Evolutionary conservation across 2,329 filamentous ascomycete species (phyloP).

Genomic region (Acrocalymma vagum): DNA sequence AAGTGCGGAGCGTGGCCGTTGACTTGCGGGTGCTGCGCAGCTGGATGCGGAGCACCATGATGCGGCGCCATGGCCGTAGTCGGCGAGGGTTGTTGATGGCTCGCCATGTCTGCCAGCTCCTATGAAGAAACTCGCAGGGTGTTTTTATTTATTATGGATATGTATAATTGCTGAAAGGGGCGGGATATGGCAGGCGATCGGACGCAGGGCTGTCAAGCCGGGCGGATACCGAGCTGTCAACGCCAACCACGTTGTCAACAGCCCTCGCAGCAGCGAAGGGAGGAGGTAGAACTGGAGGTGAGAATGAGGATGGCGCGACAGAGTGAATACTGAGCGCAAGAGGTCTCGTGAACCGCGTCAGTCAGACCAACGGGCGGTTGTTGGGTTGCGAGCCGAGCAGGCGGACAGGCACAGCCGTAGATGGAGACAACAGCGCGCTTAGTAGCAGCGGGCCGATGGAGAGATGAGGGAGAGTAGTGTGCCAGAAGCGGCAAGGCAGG

Average conservation of each 20-base stretch:
- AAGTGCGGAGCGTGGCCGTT: slow-evolving; percentile 65
- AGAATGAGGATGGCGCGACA: neutral
- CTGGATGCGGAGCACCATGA: slow-evolving; percentile 72
- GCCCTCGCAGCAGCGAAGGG: slow-evolving; percentile 13
- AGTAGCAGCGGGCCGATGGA: neutral
- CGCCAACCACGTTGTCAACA: slow-evolving; percentile 19
- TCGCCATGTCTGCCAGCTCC: slow-evolving; percentile 62
- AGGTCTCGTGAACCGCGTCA: no score
- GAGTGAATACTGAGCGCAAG: no score
- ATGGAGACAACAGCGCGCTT: no score
- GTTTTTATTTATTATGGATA: no score
- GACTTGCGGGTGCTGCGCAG: slow-evolving; percentile 65
- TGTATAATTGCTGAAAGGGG: no score
- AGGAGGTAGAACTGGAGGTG: no score
- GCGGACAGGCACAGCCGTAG: no score
- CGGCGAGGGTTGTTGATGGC: slow-evolving; percentile 80
- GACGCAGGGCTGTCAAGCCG: neutral
- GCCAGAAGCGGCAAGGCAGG: no score
- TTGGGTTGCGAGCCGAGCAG: no score
- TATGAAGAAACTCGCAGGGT: slow-evolving; percentile 15
- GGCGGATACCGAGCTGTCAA: no score
- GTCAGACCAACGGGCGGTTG: no score
- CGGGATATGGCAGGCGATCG: no score
- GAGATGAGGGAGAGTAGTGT: slow-evolving; percentile 1
- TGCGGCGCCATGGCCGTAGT: slow-evolving; percentile 75